Evolutionary conservation across 768 basidiomycete species (phyloP), one percentile per base, ranked within the genome.

Genomic region (Podaxis carcinomalis): DNA sequence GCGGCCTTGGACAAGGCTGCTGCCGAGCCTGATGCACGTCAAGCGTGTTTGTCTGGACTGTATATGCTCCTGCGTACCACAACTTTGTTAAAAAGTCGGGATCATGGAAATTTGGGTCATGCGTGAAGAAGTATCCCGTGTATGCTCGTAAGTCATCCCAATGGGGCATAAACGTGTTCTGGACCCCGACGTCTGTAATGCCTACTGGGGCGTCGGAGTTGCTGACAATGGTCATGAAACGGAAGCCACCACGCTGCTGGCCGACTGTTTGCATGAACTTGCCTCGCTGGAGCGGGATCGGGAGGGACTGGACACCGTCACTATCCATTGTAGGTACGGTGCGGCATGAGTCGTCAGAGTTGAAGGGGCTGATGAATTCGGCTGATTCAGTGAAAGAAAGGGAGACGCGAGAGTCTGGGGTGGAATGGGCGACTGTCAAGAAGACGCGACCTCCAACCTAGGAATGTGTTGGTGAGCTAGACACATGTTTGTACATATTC

Each of bases 21-120:
- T 72, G 71, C 19, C 74, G 67, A 16, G 75, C 75, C 61, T 76
- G 66, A 51, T 74, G 68, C 0, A 67, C 65, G 59, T 76, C 74
- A 36, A 81, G 76, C 0, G 77, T 80, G 62, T 80, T 78, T 4
- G 78, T 82, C 66, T 83, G 81, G 40, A 82, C 78, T 0, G 82
- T 83, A 59, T 83, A 83, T 25, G 81, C 81, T 6, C 82, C 82
- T 13, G 81, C 78, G 64, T 83, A 83, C 81, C 82, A 83, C 25
- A 82, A 64, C 64, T 78, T 83, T 16, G 79, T 82, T 62, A 82
- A 61, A 61, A 82, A 80, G 59, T 78, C 67, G 13, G 71, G 64
- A 68, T 83, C 80, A 37, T 77, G 74, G 57, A 77, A 81, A 1
- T 57, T 69, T 0, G 76, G 73, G 57, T 82, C 79, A 1, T 60